Base-by-base conservation (phyloP, 371 early-diverging fungal species). In the Chytridium lagenaria region DNA sequence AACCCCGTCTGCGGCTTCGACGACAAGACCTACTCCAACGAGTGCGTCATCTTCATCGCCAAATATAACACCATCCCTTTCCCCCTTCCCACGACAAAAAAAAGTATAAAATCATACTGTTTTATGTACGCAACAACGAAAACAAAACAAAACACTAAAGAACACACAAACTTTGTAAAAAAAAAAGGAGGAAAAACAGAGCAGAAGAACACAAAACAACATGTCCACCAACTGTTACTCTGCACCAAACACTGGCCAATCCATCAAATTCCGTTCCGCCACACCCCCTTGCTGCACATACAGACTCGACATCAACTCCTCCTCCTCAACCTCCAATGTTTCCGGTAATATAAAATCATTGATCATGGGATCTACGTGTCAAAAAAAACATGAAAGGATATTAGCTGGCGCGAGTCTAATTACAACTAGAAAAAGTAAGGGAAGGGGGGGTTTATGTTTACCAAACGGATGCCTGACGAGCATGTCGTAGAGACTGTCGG, bases 381-480 rank as follows among this genome's bases (percentile, higher is more conserved):
- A 55, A 15, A 55, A 23, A 15, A 7, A 26, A 26, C 26, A 26
- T 5, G 37, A 63, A 22, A 30, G 69, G 5, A 65, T 69, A 5
- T 69, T 50, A 68, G 68, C 55, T 52, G 50, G 59, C 15, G 51
- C 65, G 19, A 65, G 31, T 22, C 37, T 34, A 55, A 16, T 52
- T 23, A 28, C 19, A 44, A 44, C 61, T 64, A 61, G 34, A 71
- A 65, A 34, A 23, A n/a, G n/a, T n/a, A n/a, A n/a, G n/a, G n/a
- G n/a, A 65, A 64, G 31, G 19, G 87, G 44, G 12, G 44, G 12
- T 44, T 19, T 12, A 44, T 44, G 44, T 44, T 49, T 73, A 82
- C 93, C 93, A 71, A 88, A 93, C 0, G 93, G 88, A 80, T 95
- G 95, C 2, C 91, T 77, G 30, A 91, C 94, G 28, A 93, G 77